Base-by-base conservation (phyloP, 2,329 filamentous ascomycete genomes). In the Teratosphaeria zuluensis region DNA sequence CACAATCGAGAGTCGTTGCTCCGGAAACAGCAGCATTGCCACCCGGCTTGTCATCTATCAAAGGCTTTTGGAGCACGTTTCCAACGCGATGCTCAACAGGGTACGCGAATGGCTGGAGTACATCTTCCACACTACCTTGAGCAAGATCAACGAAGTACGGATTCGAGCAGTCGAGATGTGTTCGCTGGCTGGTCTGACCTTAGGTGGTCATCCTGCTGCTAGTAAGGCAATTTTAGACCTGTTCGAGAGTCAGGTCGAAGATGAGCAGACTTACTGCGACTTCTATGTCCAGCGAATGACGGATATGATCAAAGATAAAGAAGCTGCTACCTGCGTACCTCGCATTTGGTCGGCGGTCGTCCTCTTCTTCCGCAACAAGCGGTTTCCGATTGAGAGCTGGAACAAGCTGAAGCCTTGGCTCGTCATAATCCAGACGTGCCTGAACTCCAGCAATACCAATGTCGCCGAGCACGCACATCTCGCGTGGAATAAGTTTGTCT, bases 271-370 rank as follows among this genome's bases (percentile, higher is more conserved):
- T 19, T 89, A 91, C 66, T 84, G 86, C 42, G 82, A 87, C 9
- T 86, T 85, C 66, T 85, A 92, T 64, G 82, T 83, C 48, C 78
- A 82, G 21, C 82, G 84, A 33, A 77, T 97, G 56, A 81, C 81
- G 58, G 77, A 79, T 11, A 89, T 94, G 85, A 79, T 87, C 63
- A 68, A 76, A 4, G 74, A 76, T 30, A 81, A 84, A 62, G 81
- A 84, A 12, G 81, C 83, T 24, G 83, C 82, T 9, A 72, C 79
- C 0, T 79, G 84, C 46, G 91, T 95, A 0, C 92, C 94, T 5
- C 88, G 91, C 64, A 89, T 97, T 24, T 97, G 92, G 92, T 88
- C 88, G 59, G 83, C 90, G 38, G 78, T 95, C 2, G 84, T 92
- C 6, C 80, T 96, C 1, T 84, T 96, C 58, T 77, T 96, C 54